A percentile compares a stretch with the other conserved stretches of the same genome.
These are phyloP conservation scores for Warburgia ugandensis DNA, from an alignment of 164 flowering plant genomes.

Conservation along the genomic window DNA sequence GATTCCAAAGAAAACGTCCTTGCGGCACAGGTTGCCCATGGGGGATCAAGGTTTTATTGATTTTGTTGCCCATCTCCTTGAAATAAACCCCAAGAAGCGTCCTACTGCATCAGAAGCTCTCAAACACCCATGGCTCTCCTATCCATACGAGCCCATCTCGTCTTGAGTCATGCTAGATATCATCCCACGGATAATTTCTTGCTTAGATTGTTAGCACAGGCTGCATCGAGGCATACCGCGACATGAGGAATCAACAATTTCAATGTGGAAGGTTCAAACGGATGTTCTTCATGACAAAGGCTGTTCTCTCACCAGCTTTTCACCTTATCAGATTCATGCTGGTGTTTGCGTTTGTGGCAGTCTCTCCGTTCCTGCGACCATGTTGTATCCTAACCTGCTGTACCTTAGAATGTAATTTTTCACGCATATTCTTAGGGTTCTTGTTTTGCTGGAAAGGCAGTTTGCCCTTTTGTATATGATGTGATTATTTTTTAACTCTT, in stretches of 20 bases:
- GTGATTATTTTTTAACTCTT: constrained; percentile 34
- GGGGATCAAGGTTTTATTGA: constrained; percentile 95
- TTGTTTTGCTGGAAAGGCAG: constrained; percentile 22
- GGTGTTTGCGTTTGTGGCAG: constrained; percentile 13
- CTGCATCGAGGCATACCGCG: neutral
- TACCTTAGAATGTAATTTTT: constrained; percentile 31
- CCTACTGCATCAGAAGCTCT: constrained; percentile 89
- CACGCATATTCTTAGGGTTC: constrained; percentile 20
- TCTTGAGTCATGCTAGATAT: constrained; percentile 30
- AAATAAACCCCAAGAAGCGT: constrained; percentile 83
- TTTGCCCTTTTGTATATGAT: constrained; percentile 47
- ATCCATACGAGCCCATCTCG: constrained; percentile 93
- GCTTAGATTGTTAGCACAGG: neutral
- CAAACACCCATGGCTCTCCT: constrained; percentile 93
- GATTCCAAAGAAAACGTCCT: constrained; percentile 88
- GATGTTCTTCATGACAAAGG: neutral
- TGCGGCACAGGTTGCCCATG: constrained; percentile 90
- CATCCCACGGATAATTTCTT: neutral
- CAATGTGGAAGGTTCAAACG: neutral
- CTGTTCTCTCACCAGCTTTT: constrained; percentile 7
- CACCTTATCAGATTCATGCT: neutral
- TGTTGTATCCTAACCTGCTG: constrained; percentile 26
- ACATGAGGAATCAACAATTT: neutral
- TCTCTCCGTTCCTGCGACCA: constrained; percentile 7
- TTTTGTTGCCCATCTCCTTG: constrained; percentile 80